Percentiles rank a stretch among this genome's conserved stretches.
phyloP scores from a whole-genome alignment of 2,329 filamentous ascomycete species.

The Clarireedia paspali region DNA sequence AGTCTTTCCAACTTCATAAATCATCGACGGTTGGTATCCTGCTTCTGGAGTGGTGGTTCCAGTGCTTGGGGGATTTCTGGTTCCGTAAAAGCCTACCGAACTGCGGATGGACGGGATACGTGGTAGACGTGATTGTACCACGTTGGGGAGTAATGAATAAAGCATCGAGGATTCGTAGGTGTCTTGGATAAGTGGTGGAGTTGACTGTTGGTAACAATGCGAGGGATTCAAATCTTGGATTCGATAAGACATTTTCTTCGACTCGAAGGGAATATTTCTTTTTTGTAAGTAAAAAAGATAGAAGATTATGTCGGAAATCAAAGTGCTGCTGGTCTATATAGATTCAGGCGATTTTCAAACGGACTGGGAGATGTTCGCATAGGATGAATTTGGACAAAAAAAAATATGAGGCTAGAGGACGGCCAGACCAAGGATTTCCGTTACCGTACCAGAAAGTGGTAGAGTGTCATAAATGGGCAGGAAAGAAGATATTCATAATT shows the following conservation, averaged over 20 bases:
- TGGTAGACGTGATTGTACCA: slow-evolving; percentile 44
- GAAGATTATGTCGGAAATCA: neutral
- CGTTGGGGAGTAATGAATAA: slow-evolving; percentile 45
- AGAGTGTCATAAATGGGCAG: too few species aligned
- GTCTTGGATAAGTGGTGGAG: neutral
- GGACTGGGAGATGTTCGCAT: neutral
- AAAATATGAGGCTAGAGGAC: neutral
- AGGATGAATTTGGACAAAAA: neutral
- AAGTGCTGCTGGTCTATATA: neutral
- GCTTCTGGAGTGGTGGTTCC: slow-evolving; percentile 25
- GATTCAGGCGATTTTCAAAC: neutral
- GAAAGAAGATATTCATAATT: too few species aligned
- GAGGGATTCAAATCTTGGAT: neutral
- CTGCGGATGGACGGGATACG: slow-evolving; percentile 42
- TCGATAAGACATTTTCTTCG: neutral
- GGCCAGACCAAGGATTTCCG: neutral
- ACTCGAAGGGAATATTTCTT: neutral
- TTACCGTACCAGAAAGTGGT: too few species aligned
- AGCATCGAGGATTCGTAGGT: slow-evolving; percentile 36
- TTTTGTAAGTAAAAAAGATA: neutral
- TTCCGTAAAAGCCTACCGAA: slow-evolving; percentile 30
- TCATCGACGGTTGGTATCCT: slow-evolving; percentile 19
- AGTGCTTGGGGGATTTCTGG: slow-evolving; percentile 16
- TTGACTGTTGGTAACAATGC: neutral
- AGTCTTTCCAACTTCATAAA: slow-evolving; percentile 13